phyloP scores from a whole-genome alignment of 805 yeast genomes.

The Candida saitoana region DNA sequence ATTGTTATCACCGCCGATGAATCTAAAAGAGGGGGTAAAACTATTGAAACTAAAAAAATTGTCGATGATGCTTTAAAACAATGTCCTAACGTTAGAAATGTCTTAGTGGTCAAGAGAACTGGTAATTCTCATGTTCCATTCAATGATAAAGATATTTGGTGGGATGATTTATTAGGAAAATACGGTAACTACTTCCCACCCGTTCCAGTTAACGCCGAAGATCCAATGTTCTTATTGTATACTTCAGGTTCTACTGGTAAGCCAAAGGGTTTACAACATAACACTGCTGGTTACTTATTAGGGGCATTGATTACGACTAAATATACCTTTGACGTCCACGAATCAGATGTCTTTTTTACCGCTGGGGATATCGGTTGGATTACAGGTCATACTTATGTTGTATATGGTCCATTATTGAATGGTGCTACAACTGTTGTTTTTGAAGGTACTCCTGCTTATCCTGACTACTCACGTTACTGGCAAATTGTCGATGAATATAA shows the following conservation, averaged over 20 bases:
- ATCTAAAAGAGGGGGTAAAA: constrained; percentile 93
- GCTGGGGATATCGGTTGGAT: constrained; percentile 99
- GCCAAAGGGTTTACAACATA: constrained; percentile 96
- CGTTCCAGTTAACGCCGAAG: constrained; percentile 82
- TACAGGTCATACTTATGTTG: constrained; percentile 94
- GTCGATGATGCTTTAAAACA: constrained; percentile 88
- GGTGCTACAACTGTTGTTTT: constrained; percentile 93
- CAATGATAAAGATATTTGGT: constrained; percentile 87
- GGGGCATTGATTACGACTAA: constrained; percentile 91
- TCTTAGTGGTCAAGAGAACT: constrained; percentile 85
- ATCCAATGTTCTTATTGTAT: constrained; percentile 91
- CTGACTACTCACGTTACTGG: constrained; percentile 94
- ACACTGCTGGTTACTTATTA: constrained; percentile 89
- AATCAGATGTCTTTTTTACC: constrained; percentile 83
- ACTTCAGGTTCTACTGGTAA: constrained; percentile 98
- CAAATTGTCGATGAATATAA: constrained; percentile 86
- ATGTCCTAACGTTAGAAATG: constrained; percentile 73
- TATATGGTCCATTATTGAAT: constrained; percentile 82
- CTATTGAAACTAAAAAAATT: constrained; percentile 85
- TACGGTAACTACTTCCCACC: constrained; percentile 86
- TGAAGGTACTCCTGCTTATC: constrained; percentile 97
- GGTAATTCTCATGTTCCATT: constrained; percentile 70
- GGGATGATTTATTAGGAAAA: constrained; percentile 86
- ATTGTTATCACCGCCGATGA: constrained; percentile 93
- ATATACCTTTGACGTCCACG: constrained; percentile 90